Evolutionary conservation across 768 basidiomycete genomes (phyloP).

Genomic region (Scleroderma bovista): DNA sequence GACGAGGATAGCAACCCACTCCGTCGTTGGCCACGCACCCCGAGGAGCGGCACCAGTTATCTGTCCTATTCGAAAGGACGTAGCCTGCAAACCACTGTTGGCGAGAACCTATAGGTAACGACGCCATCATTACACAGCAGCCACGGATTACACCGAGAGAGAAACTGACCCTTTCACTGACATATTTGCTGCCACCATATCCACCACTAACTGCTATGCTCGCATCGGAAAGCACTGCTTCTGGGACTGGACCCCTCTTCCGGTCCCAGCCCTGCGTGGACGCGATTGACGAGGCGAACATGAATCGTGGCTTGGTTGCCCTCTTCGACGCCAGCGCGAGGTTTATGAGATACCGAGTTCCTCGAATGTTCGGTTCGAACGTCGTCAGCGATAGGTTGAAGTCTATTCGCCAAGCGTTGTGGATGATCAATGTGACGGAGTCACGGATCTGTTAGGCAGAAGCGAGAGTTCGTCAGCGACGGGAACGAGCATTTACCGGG

Average conservation of each 20-base stretch:
- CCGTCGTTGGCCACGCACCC: conserved; percentile 33
- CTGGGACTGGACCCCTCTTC: conserved; percentile 20
- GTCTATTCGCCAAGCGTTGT: conserved; percentile 47
- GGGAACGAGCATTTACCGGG: not conserved
- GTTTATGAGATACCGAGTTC: conserved; percentile 42
- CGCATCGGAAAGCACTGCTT: conserved; percentile 24
- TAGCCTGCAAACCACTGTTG: conserved; percentile 26
- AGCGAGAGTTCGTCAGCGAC: not conserved
- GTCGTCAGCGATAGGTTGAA: conserved; percentile 47
- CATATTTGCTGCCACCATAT: conserved; percentile 32
- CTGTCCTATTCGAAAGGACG: conserved; percentile 34
- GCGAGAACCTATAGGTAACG: conserved; percentile 21
- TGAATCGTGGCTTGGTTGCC: conserved; percentile 26
- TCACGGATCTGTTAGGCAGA: conserved; percentile 24
- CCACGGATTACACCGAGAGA: not conserved
- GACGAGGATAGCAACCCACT: conserved; percentile 35
- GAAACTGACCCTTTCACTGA: conserved; percentile 18
- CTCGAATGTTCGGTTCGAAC: conserved; percentile 45
- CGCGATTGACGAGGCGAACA: conserved; percentile 38
- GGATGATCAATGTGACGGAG: conserved; percentile 34
- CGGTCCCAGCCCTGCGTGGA: conserved; percentile 18
- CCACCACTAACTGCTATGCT: conserved; percentile 29
- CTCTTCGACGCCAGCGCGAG: conserved; percentile 25
- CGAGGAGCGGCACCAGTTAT: conserved; percentile 28
- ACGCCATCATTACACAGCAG: not conserved